Conservation (phyloP, 2,329 filamentous ascomycete genomes). For the Fusarium sp. region DNA sequence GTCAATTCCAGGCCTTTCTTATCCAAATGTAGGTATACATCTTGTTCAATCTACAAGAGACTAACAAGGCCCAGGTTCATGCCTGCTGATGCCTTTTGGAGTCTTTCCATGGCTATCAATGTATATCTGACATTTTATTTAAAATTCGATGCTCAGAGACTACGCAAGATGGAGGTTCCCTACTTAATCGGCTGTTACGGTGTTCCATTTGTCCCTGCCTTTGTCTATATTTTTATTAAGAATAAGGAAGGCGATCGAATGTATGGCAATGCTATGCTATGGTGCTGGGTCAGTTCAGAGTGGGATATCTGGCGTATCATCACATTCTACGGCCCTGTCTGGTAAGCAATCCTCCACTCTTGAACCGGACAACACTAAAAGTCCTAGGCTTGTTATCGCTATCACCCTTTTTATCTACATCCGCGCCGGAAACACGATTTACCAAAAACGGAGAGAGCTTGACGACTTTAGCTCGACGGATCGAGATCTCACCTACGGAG, state of each 20-base stretch:
- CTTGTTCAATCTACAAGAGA: neutral
- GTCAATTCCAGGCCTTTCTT: constrained; percentile 80
- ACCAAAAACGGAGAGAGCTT: constrained; percentile 72
- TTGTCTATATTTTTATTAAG: constrained; percentile 74
- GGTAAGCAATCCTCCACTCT: constrained; percentile 57
- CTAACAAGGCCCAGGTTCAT: constrained; percentile 70
- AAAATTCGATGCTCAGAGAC: constrained; percentile 72
- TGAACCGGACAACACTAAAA: constrained; percentile 6
- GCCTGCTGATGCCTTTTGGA: constrained; percentile 80
- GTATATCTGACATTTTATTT: constrained; percentile 84
- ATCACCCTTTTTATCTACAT: constrained; percentile 73
- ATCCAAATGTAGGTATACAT: constrained; percentile 77
- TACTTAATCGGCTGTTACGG: constrained; percentile 80
- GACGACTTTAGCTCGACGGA: constrained; percentile 63
- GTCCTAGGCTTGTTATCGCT: constrained; percentile 67
- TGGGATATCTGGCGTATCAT: constrained; percentile 80
- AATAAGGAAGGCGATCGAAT: constrained; percentile 62
- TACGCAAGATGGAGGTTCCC: constrained; percentile 75
- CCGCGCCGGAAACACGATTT: constrained; percentile 74
- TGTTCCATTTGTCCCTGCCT: constrained; percentile 74
- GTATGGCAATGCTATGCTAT: constrained; percentile 80
- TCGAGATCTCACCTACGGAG: constrained; percentile 54
- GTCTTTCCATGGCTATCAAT: constrained; percentile 83
- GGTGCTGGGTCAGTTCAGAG: constrained; percentile 79
- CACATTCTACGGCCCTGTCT: constrained; percentile 79